Percentiles rank a stretch among this genome's conserved stretches.
Conservation (phyloP, 2,329 filamentous ascomycete genomes). For the Cyclaneusma minus region DNA sequence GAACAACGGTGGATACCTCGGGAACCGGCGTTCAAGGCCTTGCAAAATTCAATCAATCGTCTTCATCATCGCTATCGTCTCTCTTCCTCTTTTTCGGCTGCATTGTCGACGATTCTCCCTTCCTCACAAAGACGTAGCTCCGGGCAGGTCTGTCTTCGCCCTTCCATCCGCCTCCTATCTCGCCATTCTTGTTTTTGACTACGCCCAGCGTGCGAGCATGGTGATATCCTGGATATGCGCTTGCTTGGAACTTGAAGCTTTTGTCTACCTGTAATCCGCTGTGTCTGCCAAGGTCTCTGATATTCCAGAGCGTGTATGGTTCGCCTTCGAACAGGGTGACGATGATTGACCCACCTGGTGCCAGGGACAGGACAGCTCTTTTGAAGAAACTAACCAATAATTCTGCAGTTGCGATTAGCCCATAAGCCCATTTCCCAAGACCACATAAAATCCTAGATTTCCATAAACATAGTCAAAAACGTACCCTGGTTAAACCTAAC, state of each 20-base stretch:
- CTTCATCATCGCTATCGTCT: slow-evolving; percentile 11
- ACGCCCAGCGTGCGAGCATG: slow-evolving; percentile 62
- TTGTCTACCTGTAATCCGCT: slow-evolving; percentile 52
- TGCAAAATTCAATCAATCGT: too few species aligned
- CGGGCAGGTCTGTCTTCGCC: slow-evolving; percentile 36
- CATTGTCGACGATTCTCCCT: slow-evolving; percentile 28
- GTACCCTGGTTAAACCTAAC: slow-evolving; percentile 70
- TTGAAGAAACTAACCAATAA: slow-evolving; percentile 56
- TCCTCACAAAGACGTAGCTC: slow-evolving; percentile 47
- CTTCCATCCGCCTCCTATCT: slow-evolving; percentile 29
- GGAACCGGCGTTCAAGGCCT: too few species aligned
- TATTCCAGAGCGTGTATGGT: slow-evolving; percentile 92
- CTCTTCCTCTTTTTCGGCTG: slow-evolving; percentile 18
- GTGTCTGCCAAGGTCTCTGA: slow-evolving; percentile 73
- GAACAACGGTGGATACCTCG: too few species aligned
- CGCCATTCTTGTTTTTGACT: slow-evolving; percentile 31
- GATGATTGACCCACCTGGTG: slow-evolving; percentile 44
- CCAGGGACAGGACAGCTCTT: slow-evolving; percentile 33
- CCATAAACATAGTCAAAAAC: background rate
- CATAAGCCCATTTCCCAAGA: background rate
- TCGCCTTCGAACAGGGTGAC: slow-evolving; percentile 87
- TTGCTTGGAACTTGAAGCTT: slow-evolving; percentile 54
- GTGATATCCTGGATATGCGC: slow-evolving; percentile 55
- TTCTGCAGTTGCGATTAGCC: slow-evolving; percentile 22
- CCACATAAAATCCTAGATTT: slow-evolving; percentile 1